These are phyloP conservation scores for Tricladium varicosporioides DNA, from an alignment of 2,329 filamentous ascomycete species.

Conservation along the genomic window DNA sequence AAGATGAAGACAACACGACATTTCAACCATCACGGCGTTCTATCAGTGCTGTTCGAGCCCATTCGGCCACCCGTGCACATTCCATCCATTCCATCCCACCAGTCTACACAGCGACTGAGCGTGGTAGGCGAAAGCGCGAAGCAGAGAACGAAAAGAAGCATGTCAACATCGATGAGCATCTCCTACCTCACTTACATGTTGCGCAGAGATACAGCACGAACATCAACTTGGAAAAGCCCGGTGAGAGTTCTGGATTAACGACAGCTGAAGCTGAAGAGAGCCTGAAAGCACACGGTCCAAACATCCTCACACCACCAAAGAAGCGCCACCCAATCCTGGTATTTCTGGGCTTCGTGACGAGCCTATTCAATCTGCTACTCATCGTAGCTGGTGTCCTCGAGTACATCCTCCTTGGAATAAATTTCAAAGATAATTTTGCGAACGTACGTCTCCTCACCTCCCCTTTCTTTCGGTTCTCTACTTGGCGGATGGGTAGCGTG, in stretches of 20 bases:
- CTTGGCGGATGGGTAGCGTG: too few species aligned
- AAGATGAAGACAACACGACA: neutral
- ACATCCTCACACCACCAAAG: constrained; percentile 17
- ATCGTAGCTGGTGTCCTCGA: constrained; percentile 16
- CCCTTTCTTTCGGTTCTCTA: too few species aligned
- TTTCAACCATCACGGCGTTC: neutral
- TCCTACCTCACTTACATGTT: constrained; percentile 12
- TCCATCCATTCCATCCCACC: constrained; percentile 12
- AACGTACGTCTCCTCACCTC: constrained; percentile 11
- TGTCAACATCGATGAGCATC: constrained; percentile 19
- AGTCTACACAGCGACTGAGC: constrained; percentile 14
- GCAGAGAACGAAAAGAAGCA: constrained; percentile 12
- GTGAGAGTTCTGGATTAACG: constrained; percentile 13
- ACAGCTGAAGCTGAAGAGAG: constrained; percentile 7
- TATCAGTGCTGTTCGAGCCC: neutral
- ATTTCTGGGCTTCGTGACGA: constrained; percentile 9
- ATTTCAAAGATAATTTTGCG: constrained; percentile 16
- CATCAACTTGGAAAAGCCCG: constrained; percentile 13
- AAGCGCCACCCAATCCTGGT: constrained; percentile 16
- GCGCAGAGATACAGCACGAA: constrained; percentile 15
- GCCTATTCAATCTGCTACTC: constrained; percentile 18
- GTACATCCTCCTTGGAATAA: constrained; percentile 18
- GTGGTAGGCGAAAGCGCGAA: constrained; percentile 8
- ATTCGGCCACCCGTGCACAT: neutral
- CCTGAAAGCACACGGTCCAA: constrained; percentile 15